Conservation (phyloP, 2,329 filamentous ascomycete species). For the Sclerotinia nivalis region DNA sequence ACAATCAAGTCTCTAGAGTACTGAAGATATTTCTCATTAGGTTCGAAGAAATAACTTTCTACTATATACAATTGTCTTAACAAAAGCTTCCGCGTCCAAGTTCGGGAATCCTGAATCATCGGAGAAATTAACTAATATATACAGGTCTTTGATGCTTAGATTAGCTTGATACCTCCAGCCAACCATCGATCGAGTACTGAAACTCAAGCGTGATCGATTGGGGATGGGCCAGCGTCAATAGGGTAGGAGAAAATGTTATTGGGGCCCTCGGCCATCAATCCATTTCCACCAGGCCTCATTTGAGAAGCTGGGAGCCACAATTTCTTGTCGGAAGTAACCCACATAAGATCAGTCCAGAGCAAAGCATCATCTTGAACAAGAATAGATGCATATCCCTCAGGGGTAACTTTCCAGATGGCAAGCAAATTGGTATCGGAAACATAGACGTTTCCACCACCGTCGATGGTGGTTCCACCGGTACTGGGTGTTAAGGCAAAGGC, state of each 20-base stretch:
- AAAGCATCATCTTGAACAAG: conserved; percentile 28
- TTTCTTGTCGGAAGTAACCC: conserved; percentile 27
- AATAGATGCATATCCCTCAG: conserved; percentile 25
- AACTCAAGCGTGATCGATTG: conserved; percentile 24
- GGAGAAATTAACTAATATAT: background rate
- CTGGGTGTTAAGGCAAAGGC: conserved; percentile 31
- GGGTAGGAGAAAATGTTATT: conserved; percentile 30
- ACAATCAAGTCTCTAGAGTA: background rate
- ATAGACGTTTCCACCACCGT: conserved; percentile 44
- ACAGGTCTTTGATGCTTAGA: background rate
- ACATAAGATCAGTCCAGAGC: conserved; percentile 30
- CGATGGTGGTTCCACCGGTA: conserved; percentile 27
- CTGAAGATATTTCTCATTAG: background rate
- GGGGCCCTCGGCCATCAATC: conserved; percentile 25
- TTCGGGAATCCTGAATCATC: background rate
- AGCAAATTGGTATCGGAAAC: conserved; percentile 41
- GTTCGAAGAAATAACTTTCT: background rate
- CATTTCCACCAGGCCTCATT: conserved; percentile 26
- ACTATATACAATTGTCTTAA: background rate
- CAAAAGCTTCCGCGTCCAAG: background rate
- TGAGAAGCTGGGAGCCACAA: conserved; percentile 29
- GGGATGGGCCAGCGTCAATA: conserved; percentile 27
- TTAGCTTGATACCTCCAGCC: background rate
- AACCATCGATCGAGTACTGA: background rate
- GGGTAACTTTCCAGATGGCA: conserved; percentile 28